Evolutionary conservation across 139 green algal species (phyloP), one percentile per base, ranked within the genome.

Genomic region (Picochlorum sp.): DNA sequence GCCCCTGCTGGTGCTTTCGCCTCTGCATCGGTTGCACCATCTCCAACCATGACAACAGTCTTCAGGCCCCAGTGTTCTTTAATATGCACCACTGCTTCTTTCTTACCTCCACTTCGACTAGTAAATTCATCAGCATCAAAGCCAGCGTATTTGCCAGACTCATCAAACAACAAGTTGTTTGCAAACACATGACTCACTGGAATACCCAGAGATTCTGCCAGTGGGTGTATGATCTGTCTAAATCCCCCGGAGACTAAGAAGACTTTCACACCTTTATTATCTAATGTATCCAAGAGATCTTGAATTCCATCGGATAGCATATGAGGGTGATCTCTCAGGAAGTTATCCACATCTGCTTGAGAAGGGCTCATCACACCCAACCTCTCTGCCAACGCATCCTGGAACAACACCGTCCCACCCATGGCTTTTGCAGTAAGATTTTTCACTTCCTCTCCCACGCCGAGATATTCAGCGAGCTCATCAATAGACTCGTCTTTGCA

Each of bases 171-270:
- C 16, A 99, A 86, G 18, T 63, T 86, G 70, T 99, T 99, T 63
- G 94, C 94, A 78, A 90, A 96, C 13, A 99, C 88, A 70, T 96
- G 65, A 8, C 63, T 32, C 0, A 73, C 11, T 0, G 90, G 89
- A 37, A 99, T 95, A 58, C 68, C 70, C 23, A 99, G 79, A 7
- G 71, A 70, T 23, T 88, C 78, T 7, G 93, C 93, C n/a, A 96
- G 85, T 7, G 94, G 94, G 60, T 95, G 68, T 57, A 98, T 97
- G 61, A 98, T 90, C 9, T 84, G 69, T 10, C 89, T 66, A 75
- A 99, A 99, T 18, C 94, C 94, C 1, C 94, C 94, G 30, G 87
- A 96, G 52, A 99, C 90, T 20, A 99, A 81, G 71, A 90, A 98
- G 13, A 99, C 88, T 2, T 74, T 60, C 34, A 84, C 87, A 34